Base-by-base conservation (phyloP, 495 filamentous ascomycete species). In the Aspergillus funiculosus region DNA sequence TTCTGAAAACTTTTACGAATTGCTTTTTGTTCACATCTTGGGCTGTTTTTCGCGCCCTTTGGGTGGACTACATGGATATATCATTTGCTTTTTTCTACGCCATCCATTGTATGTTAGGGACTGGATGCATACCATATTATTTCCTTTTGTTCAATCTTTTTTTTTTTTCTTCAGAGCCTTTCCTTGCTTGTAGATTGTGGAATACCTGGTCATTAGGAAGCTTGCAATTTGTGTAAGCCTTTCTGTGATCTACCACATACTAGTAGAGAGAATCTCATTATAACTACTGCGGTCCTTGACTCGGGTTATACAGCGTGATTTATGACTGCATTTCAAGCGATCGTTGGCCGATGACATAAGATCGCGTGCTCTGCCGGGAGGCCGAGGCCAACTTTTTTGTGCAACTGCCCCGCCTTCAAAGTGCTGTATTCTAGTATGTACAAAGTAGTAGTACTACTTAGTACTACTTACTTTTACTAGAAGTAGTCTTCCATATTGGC, bases 21-120 rank as follows among this genome's bases (percentile, higher is more conserved):
- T 67, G 62, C 55, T 62, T 67, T 59, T 63, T 50, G 45, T 56
- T 51, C 52, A 46, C 53, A 51, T 45, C 43, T 62, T 57, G 53
- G 49, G 57, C 51, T 54, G 42, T 50, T 47, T 52, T 53, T 52
- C 62, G 59, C 46, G 43, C 47, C 48, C 60, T 63, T 60, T 64
- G 62, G 67, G 62, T 64, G 52, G 65, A 63, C 54, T 65, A 62
- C 63, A 68, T 67, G 69, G 64, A 71, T 69, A 72, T 72, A 69
- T 56, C 59, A 51, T 58, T 57, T 62, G 54, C 48, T 60, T 64
- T 64, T 62, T 67, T 63, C 63, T 56, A 60, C 58, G 58, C 62
- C 59, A 63, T 58, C 53, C 62, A 56, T 58, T 66, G 62, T 68
- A 64, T 67, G 64, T 64, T 65, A 66, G 61, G 53, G 61, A 63